Percentiles rank a stretch among this genome's conserved stretches.
Conservation (phyloP, 1,284 basidiomycete genomes). For the Puccinia brachypodii region DNA sequence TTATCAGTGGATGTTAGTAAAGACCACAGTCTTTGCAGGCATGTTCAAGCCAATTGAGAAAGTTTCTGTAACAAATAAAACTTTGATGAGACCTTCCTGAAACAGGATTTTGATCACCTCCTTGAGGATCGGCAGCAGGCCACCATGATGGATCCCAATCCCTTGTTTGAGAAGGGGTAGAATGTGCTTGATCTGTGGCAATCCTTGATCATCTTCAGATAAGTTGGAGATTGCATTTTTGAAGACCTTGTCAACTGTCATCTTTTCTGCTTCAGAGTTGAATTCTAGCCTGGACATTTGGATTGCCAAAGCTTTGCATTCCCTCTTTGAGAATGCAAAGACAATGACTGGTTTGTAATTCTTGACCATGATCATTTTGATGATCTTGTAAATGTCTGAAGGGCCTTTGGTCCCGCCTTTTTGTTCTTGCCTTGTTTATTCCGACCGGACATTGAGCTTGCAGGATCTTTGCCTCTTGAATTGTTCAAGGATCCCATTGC, state of each 20-base stretch:
- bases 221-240: constrained; percentile 64
- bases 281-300: constrained; percentile 94
- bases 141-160: constrained; percentile 97
- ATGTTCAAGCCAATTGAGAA: constrained; percentile 99
- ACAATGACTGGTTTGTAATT: constrained; percentile 99
- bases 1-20: constrained; percentile 87
- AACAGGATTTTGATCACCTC: constrained; percentile 98
- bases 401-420: constrained; percentile 88
- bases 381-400: constrained; percentile 95
- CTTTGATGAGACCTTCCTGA: constrained; percentile 90
- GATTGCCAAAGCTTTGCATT: constrained; percentile 90
- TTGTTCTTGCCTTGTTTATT: constrained; percentile 84
- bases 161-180: constrained; percentile 85
- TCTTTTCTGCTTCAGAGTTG: constrained; percentile 90
- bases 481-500: constrained; percentile 90
- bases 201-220: constrained; percentile 74
- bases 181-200: constrained; percentile 95
- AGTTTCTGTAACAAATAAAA: constrained; percentile 97
- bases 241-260: constrained; percentile 66
- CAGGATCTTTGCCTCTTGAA: constrained; percentile 85
- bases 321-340: constrained; percentile 97
- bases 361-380: constrained; percentile 98
- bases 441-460: constrained; percentile 70
- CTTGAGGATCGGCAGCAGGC: constrained; percentile 93
- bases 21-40: constrained; percentile 99